phyloP scores from a whole-genome alignment of 768 basidiomycete species.

The Heimioporus sp. region DNA sequence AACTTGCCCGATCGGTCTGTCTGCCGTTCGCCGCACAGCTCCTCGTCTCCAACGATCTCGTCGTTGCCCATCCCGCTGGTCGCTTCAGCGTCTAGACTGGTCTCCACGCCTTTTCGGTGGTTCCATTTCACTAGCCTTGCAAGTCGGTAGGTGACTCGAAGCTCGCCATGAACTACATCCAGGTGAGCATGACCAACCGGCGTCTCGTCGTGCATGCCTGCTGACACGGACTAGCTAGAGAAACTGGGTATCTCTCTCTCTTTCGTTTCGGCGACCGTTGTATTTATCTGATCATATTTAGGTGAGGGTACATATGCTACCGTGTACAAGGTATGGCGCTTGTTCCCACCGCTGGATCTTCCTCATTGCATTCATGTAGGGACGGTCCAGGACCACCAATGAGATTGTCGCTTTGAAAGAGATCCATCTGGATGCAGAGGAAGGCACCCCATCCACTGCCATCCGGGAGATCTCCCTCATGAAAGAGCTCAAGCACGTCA shows the following conservation, averaged over 20 bases:
- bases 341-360: neutral
- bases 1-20: conserved; percentile 19
- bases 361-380: conserved; percentile 43
- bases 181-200: conserved; percentile 36
- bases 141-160: neutral
- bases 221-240: conserved; percentile 60
- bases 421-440: conserved; percentile 98
- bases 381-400: conserved; percentile 94
- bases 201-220: neutral
- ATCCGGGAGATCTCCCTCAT: conserved; percentile 99
- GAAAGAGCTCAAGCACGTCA: conserved; percentile 99
- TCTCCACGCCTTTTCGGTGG: conserved; percentile 6
- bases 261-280: neutral
- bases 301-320: conserved; percentile 95
- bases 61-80: neutral
- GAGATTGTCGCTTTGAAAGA: conserved; percentile 98
- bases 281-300: conserved; percentile 25
- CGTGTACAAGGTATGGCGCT: conserved; percentile 80
- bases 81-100: neutral
- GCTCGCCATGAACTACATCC: conserved; percentile 54
- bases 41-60: too few species aligned
- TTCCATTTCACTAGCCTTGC: neutral
- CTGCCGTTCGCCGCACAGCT: neutral
- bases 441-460: conserved; percentile 97
- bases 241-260: conserved; percentile 61